Percentiles rank a stretch among this genome's conserved stretches.
These are phyloP conservation scores for Sedum album DNA, from an alignment of 164 flowering plant genomes.

Conservation along the genomic window DNA sequence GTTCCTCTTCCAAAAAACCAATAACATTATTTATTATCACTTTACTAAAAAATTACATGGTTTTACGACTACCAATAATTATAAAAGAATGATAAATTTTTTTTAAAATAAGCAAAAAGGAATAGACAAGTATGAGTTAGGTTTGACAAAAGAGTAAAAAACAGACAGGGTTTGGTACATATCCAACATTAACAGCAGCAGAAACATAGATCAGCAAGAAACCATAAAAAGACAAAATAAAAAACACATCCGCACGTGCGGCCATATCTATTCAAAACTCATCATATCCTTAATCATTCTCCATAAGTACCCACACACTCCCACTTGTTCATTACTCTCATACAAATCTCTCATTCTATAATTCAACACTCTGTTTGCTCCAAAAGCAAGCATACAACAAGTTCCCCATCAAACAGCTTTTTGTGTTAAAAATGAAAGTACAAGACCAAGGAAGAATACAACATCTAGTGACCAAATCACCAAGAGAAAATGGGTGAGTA, in stretches of 20 bases:
- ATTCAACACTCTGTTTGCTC: background rate
- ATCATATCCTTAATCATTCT: background rate
- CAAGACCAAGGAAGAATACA: background rate
- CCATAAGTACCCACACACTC: background rate
- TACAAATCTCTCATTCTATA: background rate
- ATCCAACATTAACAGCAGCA: background rate
- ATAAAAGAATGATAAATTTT: too few species aligned
- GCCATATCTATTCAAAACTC: background rate
- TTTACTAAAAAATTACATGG: too few species aligned
- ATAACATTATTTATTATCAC: too few species aligned
- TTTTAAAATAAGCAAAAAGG: too few species aligned
- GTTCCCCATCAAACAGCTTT: background rate
- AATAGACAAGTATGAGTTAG: too few species aligned
- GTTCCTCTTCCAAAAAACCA: too few species aligned
- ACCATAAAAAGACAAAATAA: background rate
- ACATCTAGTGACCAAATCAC: background rate
- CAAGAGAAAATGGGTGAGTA: too few species aligned
- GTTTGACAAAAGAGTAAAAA: background rate
- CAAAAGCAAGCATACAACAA: background rate
- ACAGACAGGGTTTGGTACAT: background rate
- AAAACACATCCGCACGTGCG: conserved; percentile 2
- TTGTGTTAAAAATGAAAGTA: background rate
- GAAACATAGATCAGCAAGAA: background rate
- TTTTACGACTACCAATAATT: too few species aligned
- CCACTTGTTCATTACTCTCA: background rate